Base-by-base conservation (phyloP, 2,329 filamentous ascomycete species). In the Penicillium digitatum region DNA sequence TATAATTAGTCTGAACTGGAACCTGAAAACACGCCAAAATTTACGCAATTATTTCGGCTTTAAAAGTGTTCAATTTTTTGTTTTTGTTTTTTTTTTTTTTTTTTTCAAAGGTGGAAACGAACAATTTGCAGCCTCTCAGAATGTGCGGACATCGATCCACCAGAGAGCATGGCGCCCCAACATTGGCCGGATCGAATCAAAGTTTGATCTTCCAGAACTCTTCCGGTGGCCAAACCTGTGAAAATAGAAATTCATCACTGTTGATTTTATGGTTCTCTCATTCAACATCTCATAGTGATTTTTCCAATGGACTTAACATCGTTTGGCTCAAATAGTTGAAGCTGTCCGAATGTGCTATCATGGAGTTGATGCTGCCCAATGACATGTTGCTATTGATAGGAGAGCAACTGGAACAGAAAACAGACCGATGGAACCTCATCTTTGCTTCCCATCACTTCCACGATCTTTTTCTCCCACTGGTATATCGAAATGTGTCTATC, bases 311-410 rank as follows among this genome's bases (percentile, higher is more conserved):
- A 18, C n/a, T 27, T n/a, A 31, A 20, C 24, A 10, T 47, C 16
- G 26, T 49, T n/a, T 10, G 20, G 4, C 20, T 26, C 20, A 5
- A 32, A n/a, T 40, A 18, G 35, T 29, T 34, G 20, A n/a, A 39
- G 20, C n/a, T 26, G 24, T 26, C 5, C 31, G 39, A 40, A 45
- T 40, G 38, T 26, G 16, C 39, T 27, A 37, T 22, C 9, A 55
- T 55, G 52, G 10, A 35, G 26, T 7, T 32, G 29, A 22, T 18
- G 34, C 47, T 66, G 24, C 56, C 70, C 22, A 66, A 67, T 58
- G 69, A 71, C 52, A 60, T 73, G 42, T 58, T 69, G 20, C 56
- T 66, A n/a, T 49, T 69, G 27, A 51, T 69, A 24, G 68, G 66
- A 42, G 66, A 70, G 35, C 61, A 59, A 3, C 40, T 69, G 24